Percentiles rank a stretch among this genome's conserved stretches.
Evolutionary conservation across 345 rosid genomes (phyloP).

Genomic region (Kernera saxatilis): DNA sequence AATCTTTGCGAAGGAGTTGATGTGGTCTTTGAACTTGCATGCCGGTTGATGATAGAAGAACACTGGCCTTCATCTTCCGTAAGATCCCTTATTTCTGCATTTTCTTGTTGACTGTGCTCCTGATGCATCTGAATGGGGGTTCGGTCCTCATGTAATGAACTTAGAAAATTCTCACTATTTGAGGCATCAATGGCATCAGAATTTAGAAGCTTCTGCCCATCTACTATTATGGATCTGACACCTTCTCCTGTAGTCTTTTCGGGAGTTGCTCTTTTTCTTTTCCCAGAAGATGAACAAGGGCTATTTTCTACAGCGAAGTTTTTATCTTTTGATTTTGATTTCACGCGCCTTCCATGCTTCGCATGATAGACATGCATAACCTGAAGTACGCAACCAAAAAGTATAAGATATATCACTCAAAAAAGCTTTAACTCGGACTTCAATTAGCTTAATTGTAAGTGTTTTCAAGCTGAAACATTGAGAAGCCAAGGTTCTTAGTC

Average conservation of each 20-base stretch:
- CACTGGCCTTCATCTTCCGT: slow-evolving; percentile 44
- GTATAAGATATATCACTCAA: slow-evolving; percentile 1
- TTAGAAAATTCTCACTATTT: slow-evolving; percentile 21
- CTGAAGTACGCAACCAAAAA: slow-evolving; percentile 38
- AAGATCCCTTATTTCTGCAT: slow-evolving; percentile 32
- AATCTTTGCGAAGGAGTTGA: slow-evolving; percentile 51
- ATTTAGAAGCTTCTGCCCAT: slow-evolving; percentile 10
- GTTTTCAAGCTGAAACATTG: background rate
- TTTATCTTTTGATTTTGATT: slow-evolving; percentile 30
- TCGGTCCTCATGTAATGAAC: slow-evolving; percentile 34
- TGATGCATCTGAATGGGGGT: slow-evolving; percentile 25
- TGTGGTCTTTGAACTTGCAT: slow-evolving; percentile 41
- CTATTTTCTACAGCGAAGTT: slow-evolving; percentile 23
- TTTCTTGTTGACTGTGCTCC: slow-evolving; percentile 34
- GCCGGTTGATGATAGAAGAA: slow-evolving; percentile 36
- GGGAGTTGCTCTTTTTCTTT: slow-evolving; percentile 51
- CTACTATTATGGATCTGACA: slow-evolving; percentile 28
- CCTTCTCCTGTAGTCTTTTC: slow-evolving; percentile 36
- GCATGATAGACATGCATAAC: slow-evolving; percentile 76
- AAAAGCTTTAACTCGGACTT: background rate
- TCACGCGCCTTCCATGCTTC: slow-evolving; percentile 47
- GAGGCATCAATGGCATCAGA: slow-evolving; percentile 16
- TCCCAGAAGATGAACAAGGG: slow-evolving; percentile 36
- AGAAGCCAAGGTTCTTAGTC: slow-evolving; percentile 7
- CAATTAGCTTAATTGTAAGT: background rate